Conservation (phyloP, 768 basidiomycete species). For the Tylopilus rubrobrunneus region DNA sequence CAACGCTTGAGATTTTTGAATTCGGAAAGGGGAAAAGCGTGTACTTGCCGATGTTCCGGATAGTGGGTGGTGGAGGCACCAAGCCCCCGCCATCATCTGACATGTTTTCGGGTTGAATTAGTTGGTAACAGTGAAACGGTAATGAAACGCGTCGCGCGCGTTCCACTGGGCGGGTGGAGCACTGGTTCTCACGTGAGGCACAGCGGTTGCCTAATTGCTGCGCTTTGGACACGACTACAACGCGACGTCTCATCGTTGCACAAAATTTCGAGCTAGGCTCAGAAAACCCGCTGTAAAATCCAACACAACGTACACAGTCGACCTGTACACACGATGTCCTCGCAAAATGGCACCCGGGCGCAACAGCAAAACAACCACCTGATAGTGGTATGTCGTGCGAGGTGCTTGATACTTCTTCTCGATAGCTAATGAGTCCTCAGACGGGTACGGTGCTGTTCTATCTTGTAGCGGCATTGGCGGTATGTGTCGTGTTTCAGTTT, state of each 20-base stretch:
- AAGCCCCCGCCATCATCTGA: constrained; percentile 26
- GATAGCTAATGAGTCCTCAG: constrained; percentile 34
- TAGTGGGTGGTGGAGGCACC: constrained; percentile 31
- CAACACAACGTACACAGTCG: background rate
- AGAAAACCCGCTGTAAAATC: background rate
- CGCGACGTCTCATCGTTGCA: background rate
- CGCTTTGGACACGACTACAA: constrained; percentile 7
- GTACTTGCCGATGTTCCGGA: constrained; percentile 38
- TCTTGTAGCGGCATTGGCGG: constrained; percentile 82
- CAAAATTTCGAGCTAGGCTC: background rate
- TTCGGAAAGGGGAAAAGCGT: background rate
- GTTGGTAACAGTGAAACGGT: background rate
- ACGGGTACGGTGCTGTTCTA: constrained; percentile 79
- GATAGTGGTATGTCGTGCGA: constrained; percentile 27
- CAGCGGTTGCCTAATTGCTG: background rate
- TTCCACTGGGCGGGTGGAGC: too few species aligned
- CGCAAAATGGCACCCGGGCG: constrained; percentile 23
- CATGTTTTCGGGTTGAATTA: constrained; percentile 15
- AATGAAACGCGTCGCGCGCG: constrained; percentile 12
- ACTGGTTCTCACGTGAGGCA: constrained; percentile 19
- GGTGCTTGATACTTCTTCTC: background rate
- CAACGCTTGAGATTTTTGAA: constrained; percentile 1
- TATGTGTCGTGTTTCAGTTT: constrained; percentile 38
- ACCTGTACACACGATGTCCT: constrained; percentile 17
- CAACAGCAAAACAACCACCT: constrained; percentile 32